These are phyloP conservation scores for Clarireedia paspali DNA, from an alignment of 2,329 filamentous ascomycete genomes.

Conservation along the genomic window DNA sequence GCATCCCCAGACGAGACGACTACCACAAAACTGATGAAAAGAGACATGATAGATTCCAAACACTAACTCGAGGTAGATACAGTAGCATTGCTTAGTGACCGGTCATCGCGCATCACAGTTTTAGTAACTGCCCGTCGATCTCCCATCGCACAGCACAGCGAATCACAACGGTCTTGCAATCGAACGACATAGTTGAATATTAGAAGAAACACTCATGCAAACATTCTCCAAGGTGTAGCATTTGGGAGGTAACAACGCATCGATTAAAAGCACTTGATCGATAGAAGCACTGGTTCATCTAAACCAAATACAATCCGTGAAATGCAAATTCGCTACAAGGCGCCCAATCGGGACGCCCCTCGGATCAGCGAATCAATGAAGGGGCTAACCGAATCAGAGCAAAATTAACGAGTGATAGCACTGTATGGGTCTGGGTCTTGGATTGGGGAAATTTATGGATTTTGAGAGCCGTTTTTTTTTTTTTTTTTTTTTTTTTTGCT, in stretches of 20 bases:
- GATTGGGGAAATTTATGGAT: too few relatives aligned
- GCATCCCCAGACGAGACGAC: background rate
- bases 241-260: background rate
- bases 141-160: too few relatives aligned
- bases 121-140: too few relatives aligned
- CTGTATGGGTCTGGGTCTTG: too few relatives aligned
- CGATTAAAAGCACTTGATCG: background rate
- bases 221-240: too few relatives aligned
- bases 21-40: background rate
- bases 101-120: too few relatives aligned
- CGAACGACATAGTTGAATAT: too few relatives aligned
- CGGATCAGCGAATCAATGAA: background rate
- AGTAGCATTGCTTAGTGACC: background rate
- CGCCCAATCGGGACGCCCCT: constrained; percentile 14
- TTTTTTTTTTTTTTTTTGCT: too few relatives aligned
- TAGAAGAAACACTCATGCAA: too few relatives aligned
- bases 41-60: too few relatives aligned
- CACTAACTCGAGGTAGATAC: background rate
- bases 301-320: background rate
- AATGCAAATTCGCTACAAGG: constrained; percentile 15
- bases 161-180: too few relatives aligned
- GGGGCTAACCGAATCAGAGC: constrained; percentile 21
- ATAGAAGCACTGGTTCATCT: background rate
- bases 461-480: too few relatives aligned
- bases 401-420: constrained; percentile 15